Base-by-base conservation (phyloP, 768 basidiomycete species). In the Gyrodon lividus region DNA sequence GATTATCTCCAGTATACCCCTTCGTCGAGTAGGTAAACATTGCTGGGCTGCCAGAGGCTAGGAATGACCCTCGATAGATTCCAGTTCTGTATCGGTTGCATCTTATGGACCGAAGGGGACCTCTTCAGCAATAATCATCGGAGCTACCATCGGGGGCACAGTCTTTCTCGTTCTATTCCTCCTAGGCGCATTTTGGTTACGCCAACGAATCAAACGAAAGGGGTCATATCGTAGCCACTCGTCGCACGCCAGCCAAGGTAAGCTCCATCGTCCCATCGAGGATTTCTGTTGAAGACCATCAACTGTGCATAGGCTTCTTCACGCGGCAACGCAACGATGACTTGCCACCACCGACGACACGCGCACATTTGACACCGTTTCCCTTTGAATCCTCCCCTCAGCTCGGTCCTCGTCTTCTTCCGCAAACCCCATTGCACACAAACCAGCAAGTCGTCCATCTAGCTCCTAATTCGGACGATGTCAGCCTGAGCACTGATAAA, bases 1-100 rank as follows among this genome's bases (percentile, higher is more conserved):
- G 49, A 50, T n/a, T 50, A 50, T 33, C 16, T 50, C 33, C 40
- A 43, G 16, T 50, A 50, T 35, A 50, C 49, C 17, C 41, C 30
- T 14, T 23, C 20, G 6, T 22, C 46, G 22, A 28, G 46, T 47
- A 24, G 38, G 23, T 22, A 9, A 13, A 5, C 6, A 13, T 23
- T 14, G 9, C 19, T 20, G 16, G n/a, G 38, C 20, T 8, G 8
- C 8, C 38, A 31, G 5, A 31, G 12, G 12, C 13, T 14, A 7
- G 4, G 3, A 31, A 5, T 31, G 13, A 31, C 31, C 13, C 31
- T 31, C 31, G 31, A 5, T 31, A 31, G 31, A 41, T 20, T 39
- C 35, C 14, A 23, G 19, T 16, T 8, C 38, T 20, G 17, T 40
- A 24, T 26, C 22, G n/a, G 22, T 33, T 9, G 1, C 17, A 7